Conservation (phyloP, 2,329 filamentous ascomycete species). For the Monosporascus sp. region DNA sequence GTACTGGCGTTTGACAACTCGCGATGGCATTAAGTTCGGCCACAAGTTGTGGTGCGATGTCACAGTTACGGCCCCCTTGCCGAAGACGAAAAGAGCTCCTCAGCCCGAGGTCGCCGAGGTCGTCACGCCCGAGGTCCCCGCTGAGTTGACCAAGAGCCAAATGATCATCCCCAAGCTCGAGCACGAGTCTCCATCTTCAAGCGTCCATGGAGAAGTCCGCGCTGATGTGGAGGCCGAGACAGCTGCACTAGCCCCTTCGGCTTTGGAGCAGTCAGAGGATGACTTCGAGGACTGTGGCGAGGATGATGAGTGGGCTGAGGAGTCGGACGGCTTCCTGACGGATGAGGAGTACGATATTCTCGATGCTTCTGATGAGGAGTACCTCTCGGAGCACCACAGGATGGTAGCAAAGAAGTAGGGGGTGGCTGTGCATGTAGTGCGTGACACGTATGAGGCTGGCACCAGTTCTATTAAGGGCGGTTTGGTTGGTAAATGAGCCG, state of each 20-base stretch:
- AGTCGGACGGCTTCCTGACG: slow-evolving; percentile 78
- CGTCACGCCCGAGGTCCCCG: slow-evolving; percentile 5
- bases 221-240: slow-evolving; percentile 48
- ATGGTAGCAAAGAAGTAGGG: slow-evolving; percentile 22
- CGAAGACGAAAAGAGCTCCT: slow-evolving; percentile 49
- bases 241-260: slow-evolving; percentile 28
- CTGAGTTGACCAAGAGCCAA: slow-evolving; percentile 44
- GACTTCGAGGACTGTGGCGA: slow-evolving; percentile 48
- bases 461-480: not conserved
- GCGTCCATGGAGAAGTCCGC: slow-evolving; percentile 64
- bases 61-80: slow-evolving; percentile 59
- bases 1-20: slow-evolving; percentile 89
- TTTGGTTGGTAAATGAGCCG: not conserved
- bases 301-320: slow-evolving; percentile 56
- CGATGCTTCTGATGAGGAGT: slow-evolving; percentile 90
- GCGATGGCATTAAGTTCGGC: slow-evolving; percentile 77
- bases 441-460: not conserved
- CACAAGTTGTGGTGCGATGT: slow-evolving; percentile 96
- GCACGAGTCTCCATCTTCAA: slow-evolving; percentile 82
- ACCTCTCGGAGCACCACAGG: slow-evolving; percentile 50
- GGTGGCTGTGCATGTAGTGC: slow-evolving; percentile 1
- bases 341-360: slow-evolving; percentile 98
- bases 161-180: slow-evolving; percentile 98
- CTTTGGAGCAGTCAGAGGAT: slow-evolving; percentile 36
- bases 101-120: slow-evolving; percentile 13